A percentile compares a stretch with the other conserved stretches of the same genome.
phyloP scores from a whole-genome alignment of 768 basidiomycete genomes.

The Auriscalpium microsporum region DNA sequence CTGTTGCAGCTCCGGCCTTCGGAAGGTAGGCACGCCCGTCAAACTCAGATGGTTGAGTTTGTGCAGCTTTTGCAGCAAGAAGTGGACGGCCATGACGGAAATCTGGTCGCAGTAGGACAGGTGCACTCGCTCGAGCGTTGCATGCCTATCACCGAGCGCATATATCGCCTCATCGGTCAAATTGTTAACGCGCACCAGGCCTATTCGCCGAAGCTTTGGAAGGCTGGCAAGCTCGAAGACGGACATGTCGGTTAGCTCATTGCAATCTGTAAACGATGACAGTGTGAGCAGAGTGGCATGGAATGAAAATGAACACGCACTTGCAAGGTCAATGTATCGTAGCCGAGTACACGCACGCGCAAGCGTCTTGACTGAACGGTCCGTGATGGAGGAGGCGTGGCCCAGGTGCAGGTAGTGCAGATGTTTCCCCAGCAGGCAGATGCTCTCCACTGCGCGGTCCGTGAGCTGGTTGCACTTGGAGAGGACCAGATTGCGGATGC shows the following conservation, averaged over 20 bases:
- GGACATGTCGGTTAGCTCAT: constrained; percentile 83
- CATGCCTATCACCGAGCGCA: constrained; percentile 76
- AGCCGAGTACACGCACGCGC: constrained; percentile 84
- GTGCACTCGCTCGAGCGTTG: constrained; percentile 90
- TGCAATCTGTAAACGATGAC: constrained; percentile 51
- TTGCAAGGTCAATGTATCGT: constrained; percentile 94
- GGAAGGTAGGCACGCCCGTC: constrained; percentile 94
- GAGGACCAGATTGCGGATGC: constrained; percentile 78
- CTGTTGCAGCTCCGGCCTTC: constrained; percentile 72
- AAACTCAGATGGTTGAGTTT: constrained; percentile 91
- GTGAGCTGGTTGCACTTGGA: constrained; percentile 79
- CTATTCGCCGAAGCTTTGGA: constrained; percentile 87
- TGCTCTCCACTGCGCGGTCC: constrained; percentile 73
- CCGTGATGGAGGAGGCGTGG: constrained; percentile 84
- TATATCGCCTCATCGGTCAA: constrained; percentile 92
- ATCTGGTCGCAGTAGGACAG: constrained; percentile 96
- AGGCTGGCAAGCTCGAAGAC: constrained; percentile 85
- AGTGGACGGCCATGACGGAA: constrained; percentile 84
- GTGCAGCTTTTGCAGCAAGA: constrained; percentile 79
- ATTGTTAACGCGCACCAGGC: constrained; percentile 87
- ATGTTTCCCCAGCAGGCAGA: constrained; percentile 83
- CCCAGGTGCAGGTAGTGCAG: constrained; percentile 94
- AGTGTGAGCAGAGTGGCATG: background rate
- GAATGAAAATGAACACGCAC: constrained; percentile 37
- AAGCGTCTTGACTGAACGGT: constrained; percentile 74